Conservation (phyloP, 192 early-diverging fungal species). For the Podila horticola region DNA sequence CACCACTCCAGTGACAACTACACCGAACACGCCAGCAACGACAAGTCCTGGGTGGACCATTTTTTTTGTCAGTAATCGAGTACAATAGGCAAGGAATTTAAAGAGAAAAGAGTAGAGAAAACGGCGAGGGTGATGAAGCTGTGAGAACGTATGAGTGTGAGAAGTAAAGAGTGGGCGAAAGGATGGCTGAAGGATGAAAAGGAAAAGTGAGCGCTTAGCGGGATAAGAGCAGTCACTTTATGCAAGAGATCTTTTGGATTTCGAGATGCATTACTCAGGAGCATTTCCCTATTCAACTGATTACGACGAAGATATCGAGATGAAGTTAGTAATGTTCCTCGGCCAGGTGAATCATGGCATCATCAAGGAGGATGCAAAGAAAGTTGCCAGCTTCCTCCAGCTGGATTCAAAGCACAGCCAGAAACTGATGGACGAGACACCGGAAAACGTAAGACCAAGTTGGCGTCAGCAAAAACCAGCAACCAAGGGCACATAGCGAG, state of each 20-base stretch:
- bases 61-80: background rate
- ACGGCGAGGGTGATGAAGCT: background rate
- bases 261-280: too few species aligned
- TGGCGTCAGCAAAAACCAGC: background rate
- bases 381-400: constrained; percentile 18
- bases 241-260: too few species aligned
- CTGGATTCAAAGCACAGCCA: constrained; percentile 26
- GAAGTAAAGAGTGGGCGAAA: background rate
- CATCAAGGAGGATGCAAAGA: constrained; percentile 18
- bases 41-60: constrained; percentile 47
- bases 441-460: constrained; percentile 14
- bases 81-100: background rate
- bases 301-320: constrained; percentile 1
- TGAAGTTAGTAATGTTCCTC: constrained; percentile 33
- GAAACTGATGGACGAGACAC: constrained; percentile 20
- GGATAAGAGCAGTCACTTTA: too few species aligned
- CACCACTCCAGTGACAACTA: constrained; percentile 38
- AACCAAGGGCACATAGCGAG: background rate
- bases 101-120: background rate
- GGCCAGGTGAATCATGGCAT: constrained; percentile 42
- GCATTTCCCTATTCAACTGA: background rate
- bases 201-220: background rate
- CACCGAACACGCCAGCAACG: constrained; percentile 24
- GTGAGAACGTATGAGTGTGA: background rate
- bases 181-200: background rate